Conservation (phyloP, 495 filamentous ascomycete genomes). For the Penicillium parvum region DNA sequence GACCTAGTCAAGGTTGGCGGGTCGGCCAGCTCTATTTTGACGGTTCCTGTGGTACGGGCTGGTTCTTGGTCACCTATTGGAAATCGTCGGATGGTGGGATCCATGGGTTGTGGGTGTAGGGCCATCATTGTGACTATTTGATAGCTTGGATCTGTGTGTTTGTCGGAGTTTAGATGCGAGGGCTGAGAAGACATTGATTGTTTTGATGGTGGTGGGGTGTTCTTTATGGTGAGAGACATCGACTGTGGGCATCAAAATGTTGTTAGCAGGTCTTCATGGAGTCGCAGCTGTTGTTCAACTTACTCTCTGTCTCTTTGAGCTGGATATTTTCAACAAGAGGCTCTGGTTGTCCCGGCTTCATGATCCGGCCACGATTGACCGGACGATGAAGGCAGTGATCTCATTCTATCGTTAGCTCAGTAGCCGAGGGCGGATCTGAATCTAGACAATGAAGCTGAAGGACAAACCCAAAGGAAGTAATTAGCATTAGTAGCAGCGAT, state of each 20-base stretch:
- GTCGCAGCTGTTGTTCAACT: too few relatives aligned
- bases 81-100: conserved; percentile 9
- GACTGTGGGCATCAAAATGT: not conserved
- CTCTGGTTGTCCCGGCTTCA: not conserved
- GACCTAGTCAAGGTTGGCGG: too few relatives aligned
- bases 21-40: conserved; percentile 1
- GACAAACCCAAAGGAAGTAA: not conserved
- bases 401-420: not conserved
- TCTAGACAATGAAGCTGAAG: not conserved
- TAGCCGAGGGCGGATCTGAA: not conserved
- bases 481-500: conserved; percentile 6
- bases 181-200: conserved; percentile 7
- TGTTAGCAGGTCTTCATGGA: too few relatives aligned
- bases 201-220: not conserved
- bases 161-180: conserved; percentile 22
- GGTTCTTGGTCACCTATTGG: conserved; percentile 13
- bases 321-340: too few relatives aligned
- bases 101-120: conserved; percentile 3
- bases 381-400: not conserved
- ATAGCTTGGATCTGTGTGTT: conserved; percentile 13
- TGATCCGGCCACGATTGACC: not conserved
- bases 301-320: too few relatives aligned
- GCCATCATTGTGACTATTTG: conserved; percentile 22
- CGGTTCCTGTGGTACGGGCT: conserved; percentile 11
- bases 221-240: too few relatives aligned